A percentile compares a stretch with the other conserved stretches of the same genome.
Conservation (phyloP, 2,329 filamentous ascomycete genomes). For the Hymenoscyphus occultus region DNA sequence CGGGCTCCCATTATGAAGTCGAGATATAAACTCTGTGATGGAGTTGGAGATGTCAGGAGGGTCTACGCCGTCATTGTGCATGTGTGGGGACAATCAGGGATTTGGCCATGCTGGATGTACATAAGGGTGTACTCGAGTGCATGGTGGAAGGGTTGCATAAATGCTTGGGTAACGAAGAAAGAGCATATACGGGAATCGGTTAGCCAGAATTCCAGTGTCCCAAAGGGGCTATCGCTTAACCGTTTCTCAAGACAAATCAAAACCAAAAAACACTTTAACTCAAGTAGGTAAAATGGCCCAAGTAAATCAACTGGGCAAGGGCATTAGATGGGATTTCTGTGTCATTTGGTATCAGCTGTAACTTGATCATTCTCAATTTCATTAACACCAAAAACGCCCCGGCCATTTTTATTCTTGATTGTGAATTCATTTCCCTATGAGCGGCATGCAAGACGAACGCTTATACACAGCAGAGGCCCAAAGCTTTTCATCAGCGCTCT, state of each 20-base stretch:
- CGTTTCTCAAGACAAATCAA: neutral
- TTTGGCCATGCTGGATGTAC: too few species aligned
- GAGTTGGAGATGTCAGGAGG: too few species aligned
- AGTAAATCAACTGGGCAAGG: neutral
- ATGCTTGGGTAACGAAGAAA: too few species aligned
- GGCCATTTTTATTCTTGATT: conserved; percentile 29
- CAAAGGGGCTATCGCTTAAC: neutral
- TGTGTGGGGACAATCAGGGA: too few species aligned
- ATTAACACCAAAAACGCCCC: conserved; percentile 16
- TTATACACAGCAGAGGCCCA: conserved; percentile 35
- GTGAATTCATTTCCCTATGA: conserved; percentile 35
- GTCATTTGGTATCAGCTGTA: conserved; percentile 13
- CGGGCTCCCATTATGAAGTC: too few species aligned
- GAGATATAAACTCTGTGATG: too few species aligned
- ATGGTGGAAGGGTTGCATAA: too few species aligned
- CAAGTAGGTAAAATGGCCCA: neutral
- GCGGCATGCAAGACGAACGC: conserved; percentile 35
- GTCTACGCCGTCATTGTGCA: too few species aligned
- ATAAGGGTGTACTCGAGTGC: too few species aligned
- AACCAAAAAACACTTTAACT: neutral
- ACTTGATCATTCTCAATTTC: conserved; percentile 11
- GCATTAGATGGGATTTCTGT: conserved; percentile 11
- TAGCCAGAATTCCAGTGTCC: neutral
- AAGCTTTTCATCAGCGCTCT: conserved; percentile 31
- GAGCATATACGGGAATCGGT: neutral